phyloP scores from a whole-genome alignment of 768 basidiomycete genomes.

The Trametes elegans region DNA sequence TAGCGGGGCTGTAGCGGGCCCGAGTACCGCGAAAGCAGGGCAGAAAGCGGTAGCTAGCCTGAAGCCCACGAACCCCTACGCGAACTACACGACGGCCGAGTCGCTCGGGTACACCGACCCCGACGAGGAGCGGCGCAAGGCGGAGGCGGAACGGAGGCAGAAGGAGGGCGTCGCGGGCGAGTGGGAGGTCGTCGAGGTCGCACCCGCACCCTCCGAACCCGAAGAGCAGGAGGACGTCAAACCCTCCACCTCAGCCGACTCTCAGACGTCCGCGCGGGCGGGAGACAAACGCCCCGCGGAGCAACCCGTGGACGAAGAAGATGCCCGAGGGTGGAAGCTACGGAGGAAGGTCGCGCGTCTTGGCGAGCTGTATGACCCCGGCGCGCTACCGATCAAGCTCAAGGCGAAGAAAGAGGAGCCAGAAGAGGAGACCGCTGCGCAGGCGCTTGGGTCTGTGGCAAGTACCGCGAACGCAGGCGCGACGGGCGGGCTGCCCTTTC shows the following conservation, averaged over 20 bases:
- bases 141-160: conserved; percentile 56
- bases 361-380: conserved; percentile 83
- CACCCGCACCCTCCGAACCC: conserved; percentile 21
- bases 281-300: conserved; percentile 30
- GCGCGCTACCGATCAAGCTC: conserved; percentile 59
- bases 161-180: conserved; percentile 72
- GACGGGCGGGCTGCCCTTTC: not conserved
- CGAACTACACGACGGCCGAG: conserved; percentile 87
- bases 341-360: conserved; percentile 56
- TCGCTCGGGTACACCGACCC: conserved; percentile 81
- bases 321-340: conserved; percentile 60
- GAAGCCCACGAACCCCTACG: conserved; percentile 63
- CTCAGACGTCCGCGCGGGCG: conserved; percentile 17
- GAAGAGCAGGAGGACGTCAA: conserved; percentile 6
- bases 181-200: conserved; percentile 66
- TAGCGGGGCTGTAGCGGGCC: conserved; percentile 31
- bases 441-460: not conserved
- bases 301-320: conserved; percentile 43
- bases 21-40: conserved; percentile 37
- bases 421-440: not conserved
- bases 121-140: conserved; percentile 62
- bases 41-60: conserved; percentile 31
- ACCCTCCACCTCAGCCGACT: not conserved
- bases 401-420: conserved; percentile 52
- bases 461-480: not conserved